A percentile compares a stretch with the other conserved stretches of the same genome.
phyloP scores from a whole-genome alignment of 306 rosid genomes.

The Abrus pulchellus region DNA sequence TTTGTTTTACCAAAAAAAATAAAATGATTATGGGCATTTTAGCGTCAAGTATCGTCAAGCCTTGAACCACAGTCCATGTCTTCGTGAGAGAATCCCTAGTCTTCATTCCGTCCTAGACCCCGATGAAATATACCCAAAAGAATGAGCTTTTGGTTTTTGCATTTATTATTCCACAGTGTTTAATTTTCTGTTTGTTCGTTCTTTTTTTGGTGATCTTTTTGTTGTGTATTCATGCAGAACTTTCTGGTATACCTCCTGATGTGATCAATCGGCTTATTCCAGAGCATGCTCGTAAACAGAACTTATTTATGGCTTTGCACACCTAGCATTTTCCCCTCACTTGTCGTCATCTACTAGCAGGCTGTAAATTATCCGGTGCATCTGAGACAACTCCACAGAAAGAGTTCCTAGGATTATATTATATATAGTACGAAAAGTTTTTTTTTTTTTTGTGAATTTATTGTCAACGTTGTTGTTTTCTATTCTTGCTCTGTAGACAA shows the following conservation, averaged over 20 bases:
- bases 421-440: slow-evolving; percentile 46
- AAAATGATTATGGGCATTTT: slow-evolving; percentile 8
- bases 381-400: slow-evolving; percentile 56
- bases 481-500: slow-evolving; percentile 50
- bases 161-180: not conserved
- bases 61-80: not conserved
- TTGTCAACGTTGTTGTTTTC: slow-evolving; percentile 57
- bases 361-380: slow-evolving; percentile 54
- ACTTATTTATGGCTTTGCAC: slow-evolving; percentile 96
- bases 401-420: slow-evolving; percentile 55
- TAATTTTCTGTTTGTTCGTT: slow-evolving; percentile 2
- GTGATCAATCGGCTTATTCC: slow-evolving; percentile 81
- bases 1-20: not conserved
- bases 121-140: too few relatives aligned
- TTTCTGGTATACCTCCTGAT: slow-evolving; percentile 81
- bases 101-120: not conserved
- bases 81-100: not conserved
- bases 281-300: slow-evolving; percentile 96
- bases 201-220: too few relatives aligned
- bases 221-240: slow-evolving; percentile 64
- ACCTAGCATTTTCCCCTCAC: slow-evolving; percentile 56
- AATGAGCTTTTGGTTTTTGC: slow-evolving; percentile 29
- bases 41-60: slow-evolving; percentile 10
- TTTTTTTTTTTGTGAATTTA: slow-evolving; percentile 41
- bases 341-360: slow-evolving; percentile 44